Evolutionary conservation across 75 land plant genomes (phyloP).

Genomic region (Larix kaempferi): DNA sequence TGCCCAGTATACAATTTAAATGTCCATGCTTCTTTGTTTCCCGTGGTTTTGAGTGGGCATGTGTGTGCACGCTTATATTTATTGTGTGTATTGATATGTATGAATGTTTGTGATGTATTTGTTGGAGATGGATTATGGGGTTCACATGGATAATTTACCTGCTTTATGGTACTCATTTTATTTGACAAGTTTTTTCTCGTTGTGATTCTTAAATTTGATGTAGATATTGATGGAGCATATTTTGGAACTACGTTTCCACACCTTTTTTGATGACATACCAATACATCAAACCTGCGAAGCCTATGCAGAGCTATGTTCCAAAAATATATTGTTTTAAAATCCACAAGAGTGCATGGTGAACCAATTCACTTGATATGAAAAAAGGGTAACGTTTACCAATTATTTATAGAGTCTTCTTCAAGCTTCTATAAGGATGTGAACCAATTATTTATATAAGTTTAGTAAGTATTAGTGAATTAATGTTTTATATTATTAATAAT

Average conservation of each 20-base stretch:
- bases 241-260: constrained; percentile 74
- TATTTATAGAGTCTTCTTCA: too few species aligned
- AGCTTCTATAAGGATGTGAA: too few species aligned
- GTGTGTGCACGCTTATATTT: neutral
- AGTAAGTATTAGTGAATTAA: too few species aligned
- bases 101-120: too few species aligned
- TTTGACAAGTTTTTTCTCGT: neutral
- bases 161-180: neutral
- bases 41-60: neutral
- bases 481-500: too few species aligned
- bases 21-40: too few species aligned
- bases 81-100: neutral
- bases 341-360: constrained; percentile 33
- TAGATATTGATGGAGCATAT: constrained; percentile 76
- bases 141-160: neutral
- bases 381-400: neutral
- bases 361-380: neutral
- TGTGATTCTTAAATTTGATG: neutral
- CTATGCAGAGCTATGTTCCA: constrained; percentile 55
- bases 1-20: too few species aligned
- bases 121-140: too few species aligned
- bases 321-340: constrained; percentile 69
- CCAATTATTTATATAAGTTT: too few species aligned
- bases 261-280: constrained; percentile 62
- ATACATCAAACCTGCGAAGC: constrained; percentile 51